Conservation (phyloP, 345 rosid species). For the Eucalyptus regnans region DNA sequence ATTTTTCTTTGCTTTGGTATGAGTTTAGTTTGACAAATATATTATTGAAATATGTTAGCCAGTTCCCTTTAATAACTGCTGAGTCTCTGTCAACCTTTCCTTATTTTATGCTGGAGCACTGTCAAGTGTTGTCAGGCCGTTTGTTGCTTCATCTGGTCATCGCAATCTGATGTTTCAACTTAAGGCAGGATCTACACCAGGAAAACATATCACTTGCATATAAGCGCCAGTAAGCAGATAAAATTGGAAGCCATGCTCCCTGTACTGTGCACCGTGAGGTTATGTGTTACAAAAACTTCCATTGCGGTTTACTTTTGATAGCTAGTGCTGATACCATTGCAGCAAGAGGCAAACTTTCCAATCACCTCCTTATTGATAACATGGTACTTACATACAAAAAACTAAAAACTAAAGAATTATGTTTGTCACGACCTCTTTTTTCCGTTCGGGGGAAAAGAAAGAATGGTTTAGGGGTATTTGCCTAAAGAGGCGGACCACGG, state of each 20-base stretch:
- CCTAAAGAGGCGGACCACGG: too few species aligned
- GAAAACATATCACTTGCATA: neutral
- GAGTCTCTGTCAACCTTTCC: neutral
- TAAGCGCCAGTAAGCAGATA: neutral
- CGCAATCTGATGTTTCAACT: neutral
- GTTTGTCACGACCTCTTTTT: too few species aligned
- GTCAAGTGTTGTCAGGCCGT: neutral
- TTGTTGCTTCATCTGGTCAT: neutral
- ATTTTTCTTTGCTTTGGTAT: neutral
- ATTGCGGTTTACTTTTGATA: neutral
- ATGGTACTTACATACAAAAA: neutral
- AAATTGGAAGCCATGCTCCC: neutral
- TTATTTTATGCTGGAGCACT: neutral
- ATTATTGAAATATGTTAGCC: neutral
- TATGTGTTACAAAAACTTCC: neutral
- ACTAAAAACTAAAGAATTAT: neutral
- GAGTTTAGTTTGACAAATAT: neutral
- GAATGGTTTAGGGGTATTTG: too few species aligned
- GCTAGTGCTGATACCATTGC: neutral
- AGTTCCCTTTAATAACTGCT: neutral
- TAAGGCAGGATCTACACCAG: neutral
- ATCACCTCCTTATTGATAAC: neutral
- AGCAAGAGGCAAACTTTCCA: neutral
- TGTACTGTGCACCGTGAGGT: neutral
- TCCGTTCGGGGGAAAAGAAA: too few species aligned